Conservation (phyloP, 176 grass and related monocot species). For the Hsuehochloa calcarea region DNA sequence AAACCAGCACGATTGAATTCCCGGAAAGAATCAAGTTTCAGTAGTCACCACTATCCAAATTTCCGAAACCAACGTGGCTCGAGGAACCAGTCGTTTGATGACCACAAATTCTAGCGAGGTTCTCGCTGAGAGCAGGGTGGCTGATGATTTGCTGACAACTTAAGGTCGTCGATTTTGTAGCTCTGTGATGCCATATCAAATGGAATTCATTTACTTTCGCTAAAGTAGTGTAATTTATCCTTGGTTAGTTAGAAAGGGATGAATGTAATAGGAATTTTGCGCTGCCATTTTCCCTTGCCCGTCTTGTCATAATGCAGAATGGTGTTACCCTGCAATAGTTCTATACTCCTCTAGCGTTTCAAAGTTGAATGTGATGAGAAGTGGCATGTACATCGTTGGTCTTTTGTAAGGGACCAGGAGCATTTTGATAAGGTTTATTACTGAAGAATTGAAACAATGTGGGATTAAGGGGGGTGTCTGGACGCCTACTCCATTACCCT, state of each 20-base stretch:
- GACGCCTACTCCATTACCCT: too few species aligned
- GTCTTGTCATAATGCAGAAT: not conserved
- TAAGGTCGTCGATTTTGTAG: not conserved
- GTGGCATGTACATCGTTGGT: not conserved
- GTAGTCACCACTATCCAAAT: not conserved
- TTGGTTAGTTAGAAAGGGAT: not conserved
- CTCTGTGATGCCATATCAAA: not conserved
- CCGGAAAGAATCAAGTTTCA: constrained; percentile 12
- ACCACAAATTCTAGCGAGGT: not conserved
- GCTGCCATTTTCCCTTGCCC: not conserved
- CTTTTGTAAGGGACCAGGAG: not conserved
- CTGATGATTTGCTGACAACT: not conserved
- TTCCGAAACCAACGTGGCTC: not conserved
- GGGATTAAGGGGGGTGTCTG: too few species aligned
- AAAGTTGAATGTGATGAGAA: not conserved
- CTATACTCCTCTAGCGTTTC: not conserved
- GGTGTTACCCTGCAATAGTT: not conserved
- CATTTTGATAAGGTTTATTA: too few species aligned
- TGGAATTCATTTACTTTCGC: not conserved
- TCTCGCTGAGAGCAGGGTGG: not conserved
- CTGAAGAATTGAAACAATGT: not conserved
- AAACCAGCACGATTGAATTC: not conserved
- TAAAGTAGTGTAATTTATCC: not conserved
- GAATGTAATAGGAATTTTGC: not conserved
- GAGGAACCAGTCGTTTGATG: constrained; percentile 22